A percentile compares a stretch with the other conserved stretches of the same genome.
Evolutionary conservation across 2,329 filamentous ascomycete genomes (phyloP).

Genomic region (Exophiala spinifera): DNA sequence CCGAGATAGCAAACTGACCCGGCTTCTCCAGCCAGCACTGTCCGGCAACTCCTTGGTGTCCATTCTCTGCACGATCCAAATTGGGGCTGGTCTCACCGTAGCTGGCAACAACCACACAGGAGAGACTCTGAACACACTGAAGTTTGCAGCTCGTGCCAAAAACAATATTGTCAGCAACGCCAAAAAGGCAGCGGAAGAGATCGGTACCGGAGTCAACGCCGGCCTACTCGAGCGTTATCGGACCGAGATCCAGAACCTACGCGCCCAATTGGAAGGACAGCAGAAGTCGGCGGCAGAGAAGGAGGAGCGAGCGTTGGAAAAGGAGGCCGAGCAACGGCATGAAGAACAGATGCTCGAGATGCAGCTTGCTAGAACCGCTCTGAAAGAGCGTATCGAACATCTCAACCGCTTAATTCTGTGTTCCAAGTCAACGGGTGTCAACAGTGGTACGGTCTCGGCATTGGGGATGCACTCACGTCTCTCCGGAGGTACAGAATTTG

Average conservation of each 20-base stretch:
- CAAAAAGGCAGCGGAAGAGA: constrained; percentile 87
- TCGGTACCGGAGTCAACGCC: constrained; percentile 62
- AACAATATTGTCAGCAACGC: constrained; percentile 98
- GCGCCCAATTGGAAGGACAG: constrained; percentile 77
- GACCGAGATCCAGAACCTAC: constrained; percentile 83
- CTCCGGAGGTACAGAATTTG: constrained; percentile 44
- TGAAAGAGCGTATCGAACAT: constrained; percentile 97
- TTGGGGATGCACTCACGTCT: constrained; percentile 63
- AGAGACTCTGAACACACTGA: constrained; percentile 93
- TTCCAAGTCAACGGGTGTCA: constrained; percentile 93
- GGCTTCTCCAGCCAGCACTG: constrained; percentile 84
- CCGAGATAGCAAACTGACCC: constrained; percentile 93
- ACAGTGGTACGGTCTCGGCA: constrained; percentile 70
- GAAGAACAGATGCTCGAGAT: constrained; percentile 98
- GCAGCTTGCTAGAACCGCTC: constrained; percentile 89
- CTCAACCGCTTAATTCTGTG: constrained; percentile 91
- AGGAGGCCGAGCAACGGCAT: constrained; percentile 79
- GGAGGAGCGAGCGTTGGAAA: constrained; percentile 66
- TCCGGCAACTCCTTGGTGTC: constrained; percentile 93
- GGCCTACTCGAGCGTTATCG: constrained; percentile 84
- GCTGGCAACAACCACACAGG: constrained; percentile 73
- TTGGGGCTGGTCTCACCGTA: constrained; percentile 70
- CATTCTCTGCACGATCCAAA: constrained; percentile 94
- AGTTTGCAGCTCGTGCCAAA: constrained; percentile 93
- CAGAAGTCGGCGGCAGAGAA: constrained; percentile 64